Percentiles rank a stretch among this genome's conserved stretches.
Conservation (phyloP, 768 basidiomycete species). For the Suillus fuscotomentosus region DNA sequence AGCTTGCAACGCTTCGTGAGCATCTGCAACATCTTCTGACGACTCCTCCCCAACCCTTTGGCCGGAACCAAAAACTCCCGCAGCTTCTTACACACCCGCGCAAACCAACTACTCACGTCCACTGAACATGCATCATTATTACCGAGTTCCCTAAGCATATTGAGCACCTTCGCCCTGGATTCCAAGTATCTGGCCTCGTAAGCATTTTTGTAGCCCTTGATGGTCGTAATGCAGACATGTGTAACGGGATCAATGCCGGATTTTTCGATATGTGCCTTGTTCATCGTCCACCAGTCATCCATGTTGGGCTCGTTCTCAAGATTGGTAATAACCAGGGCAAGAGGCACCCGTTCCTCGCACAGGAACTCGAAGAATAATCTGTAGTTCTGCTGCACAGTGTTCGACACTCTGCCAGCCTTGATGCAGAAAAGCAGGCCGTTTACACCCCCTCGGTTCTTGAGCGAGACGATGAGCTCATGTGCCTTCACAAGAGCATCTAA, state of each 20-base stretch:
- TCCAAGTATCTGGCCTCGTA: conserved; percentile 12
- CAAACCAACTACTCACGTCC: not conserved
- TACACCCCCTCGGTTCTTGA: conserved; percentile 34
- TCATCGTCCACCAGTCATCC: conserved; percentile 35
- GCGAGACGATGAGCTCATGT: conserved; percentile 30
- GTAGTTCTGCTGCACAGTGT: conserved; percentile 29
- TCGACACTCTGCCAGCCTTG: conserved; percentile 29
- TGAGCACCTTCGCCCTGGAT: conserved; percentile 22
- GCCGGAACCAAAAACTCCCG: not conserved
- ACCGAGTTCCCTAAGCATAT: conserved; percentile 14
- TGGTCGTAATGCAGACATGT: conserved; percentile 32
- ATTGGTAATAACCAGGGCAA: conserved; percentile 33
- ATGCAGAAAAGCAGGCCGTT: conserved; percentile 38
- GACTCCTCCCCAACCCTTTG: not conserved
- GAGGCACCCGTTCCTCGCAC: conserved; percentile 31
- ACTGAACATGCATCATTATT: not conserved
- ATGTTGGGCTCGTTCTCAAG: conserved; percentile 35
- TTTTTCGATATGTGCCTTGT: conserved; percentile 18
- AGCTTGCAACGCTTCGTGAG: conserved; percentile 28
- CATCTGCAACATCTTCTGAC: conserved; percentile 3
- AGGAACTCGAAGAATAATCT: conserved; percentile 31
- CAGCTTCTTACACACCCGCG: not conserved
- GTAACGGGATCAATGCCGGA: conserved; percentile 22
- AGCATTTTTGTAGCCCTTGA: conserved; percentile 5
- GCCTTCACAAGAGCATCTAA: conserved; percentile 28